Percentiles rank a stretch among this genome's conserved stretches.
Conservation (phyloP, 2,329 filamentous ascomycete species). For the Aspergillus hortae region DNA sequence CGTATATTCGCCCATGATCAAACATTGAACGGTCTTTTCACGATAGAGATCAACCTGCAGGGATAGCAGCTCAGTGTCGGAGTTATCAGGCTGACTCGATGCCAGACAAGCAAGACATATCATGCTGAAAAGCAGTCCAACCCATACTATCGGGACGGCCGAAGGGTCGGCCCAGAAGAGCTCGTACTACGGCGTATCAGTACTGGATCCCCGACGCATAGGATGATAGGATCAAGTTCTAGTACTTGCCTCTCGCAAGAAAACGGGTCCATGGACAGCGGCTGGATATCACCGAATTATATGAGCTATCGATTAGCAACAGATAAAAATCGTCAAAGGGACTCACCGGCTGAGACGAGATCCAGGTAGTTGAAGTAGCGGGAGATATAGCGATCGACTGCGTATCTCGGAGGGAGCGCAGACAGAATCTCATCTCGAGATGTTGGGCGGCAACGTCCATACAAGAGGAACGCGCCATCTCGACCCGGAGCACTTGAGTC, state of each 20-base stretch:
- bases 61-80: constrained; percentile 4
- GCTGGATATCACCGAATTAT: constrained; percentile 8
- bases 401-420: constrained; percentile 18
- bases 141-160: constrained; percentile 39
- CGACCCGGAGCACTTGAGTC: neutral
- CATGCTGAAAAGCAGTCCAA: constrained; percentile 43
- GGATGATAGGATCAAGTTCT: constrained; percentile 5
- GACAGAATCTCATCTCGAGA: constrained; percentile 19
- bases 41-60: constrained; percentile 19
- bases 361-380: constrained; percentile 26
- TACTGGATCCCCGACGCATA: neutral
- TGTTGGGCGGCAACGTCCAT: constrained; percentile 8
- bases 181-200: constrained; percentile 32
- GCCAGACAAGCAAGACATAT: constrained; percentile 25
- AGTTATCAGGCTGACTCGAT: constrained; percentile 6
- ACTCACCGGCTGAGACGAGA: constrained; percentile 15
- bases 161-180: constrained; percentile 42
- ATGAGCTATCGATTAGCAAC: constrained; percentile 4
- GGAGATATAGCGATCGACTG: constrained; percentile 24
- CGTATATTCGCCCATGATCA: constrained; percentile 54
- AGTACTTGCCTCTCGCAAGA: constrained; percentile 28
- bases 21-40: constrained; percentile 48
- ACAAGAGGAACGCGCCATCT: constrained; percentile 10
- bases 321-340: neutral
- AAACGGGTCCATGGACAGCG: constrained; percentile 24